These are phyloP conservation scores for Zygosaccharomyces rouxii DNA, from an alignment of 805 yeast species.

Conservation along the genomic window DNA sequence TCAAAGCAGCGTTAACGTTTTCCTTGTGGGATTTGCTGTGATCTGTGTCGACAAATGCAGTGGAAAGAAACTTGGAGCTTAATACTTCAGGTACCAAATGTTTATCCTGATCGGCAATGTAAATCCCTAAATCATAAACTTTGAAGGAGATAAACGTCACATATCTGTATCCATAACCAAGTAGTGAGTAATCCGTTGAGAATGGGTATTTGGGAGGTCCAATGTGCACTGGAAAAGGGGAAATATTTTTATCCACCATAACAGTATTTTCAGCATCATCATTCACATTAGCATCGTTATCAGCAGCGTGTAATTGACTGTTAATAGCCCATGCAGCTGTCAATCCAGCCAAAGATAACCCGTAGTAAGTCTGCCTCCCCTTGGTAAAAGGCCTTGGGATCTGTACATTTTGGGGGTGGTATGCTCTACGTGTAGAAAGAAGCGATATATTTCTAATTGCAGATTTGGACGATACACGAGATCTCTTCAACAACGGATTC, in stretches of 20 bases:
- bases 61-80: constrained; percentile 40
- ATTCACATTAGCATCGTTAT: constrained; percentile 10
- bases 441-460: neutral
- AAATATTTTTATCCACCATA: constrained; percentile 47
- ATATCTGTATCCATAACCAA: constrained; percentile 78
- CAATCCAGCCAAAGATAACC: constrained; percentile 6
- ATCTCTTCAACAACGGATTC: neutral
- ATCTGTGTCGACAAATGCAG: constrained; percentile 36
- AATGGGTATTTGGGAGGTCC: constrained; percentile 28
- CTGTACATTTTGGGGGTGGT: neutral
- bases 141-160: constrained; percentile 80
- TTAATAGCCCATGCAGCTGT: constrained; percentile 4
- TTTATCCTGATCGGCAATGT: constrained; percentile 60
- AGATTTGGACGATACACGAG: neutral
- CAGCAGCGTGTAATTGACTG: neutral
- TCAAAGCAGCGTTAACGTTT: constrained; percentile 42
- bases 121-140: constrained; percentile 84
- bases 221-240: constrained; percentile 42
- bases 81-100: constrained; percentile 39
- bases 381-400: neutral
- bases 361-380: neutral
- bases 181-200: constrained; percentile 43
- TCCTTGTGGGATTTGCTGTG: constrained; percentile 35
- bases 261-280: constrained; percentile 33
- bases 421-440: neutral